A percentile compares a stretch with the other conserved stretches of the same genome.
Evolutionary conservation across 352 stramenopile species (phyloP).

Genomic region (Phytophthora parvispora): DNA sequence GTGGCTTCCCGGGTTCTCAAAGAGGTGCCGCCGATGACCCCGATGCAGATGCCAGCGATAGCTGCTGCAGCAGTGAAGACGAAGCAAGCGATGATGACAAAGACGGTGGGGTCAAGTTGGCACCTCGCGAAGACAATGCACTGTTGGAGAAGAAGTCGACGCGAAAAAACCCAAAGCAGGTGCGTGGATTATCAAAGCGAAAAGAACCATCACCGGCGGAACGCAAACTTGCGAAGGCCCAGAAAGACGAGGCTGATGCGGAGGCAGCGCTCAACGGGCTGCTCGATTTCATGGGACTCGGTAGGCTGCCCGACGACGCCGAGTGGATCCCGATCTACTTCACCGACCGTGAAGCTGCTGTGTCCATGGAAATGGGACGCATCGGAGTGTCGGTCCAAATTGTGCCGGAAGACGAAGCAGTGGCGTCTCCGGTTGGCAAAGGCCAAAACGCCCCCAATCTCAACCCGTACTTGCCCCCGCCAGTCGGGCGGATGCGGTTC

Average conservation of each 20-base stretch:
- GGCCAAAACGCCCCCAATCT: constrained; percentile 90
- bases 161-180: not conserved
- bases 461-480: constrained; percentile 92
- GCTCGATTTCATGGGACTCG: constrained; percentile 80
- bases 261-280: constrained; percentile 72
- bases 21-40: not conserved
- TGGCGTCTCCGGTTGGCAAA: constrained; percentile 76
- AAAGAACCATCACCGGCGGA: constrained; percentile 18
- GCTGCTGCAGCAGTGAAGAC: constrained; percentile 23
- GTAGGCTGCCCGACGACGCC: constrained; percentile 75
- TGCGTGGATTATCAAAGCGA: not conserved
- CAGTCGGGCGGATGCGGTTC: constrained; percentile 87
- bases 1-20: not conserved
- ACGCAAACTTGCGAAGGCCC: constrained; percentile 34
- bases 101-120: not conserved
- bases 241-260: constrained; percentile 65
- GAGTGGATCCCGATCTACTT: constrained; percentile 86
- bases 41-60: not conserved
- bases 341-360: constrained; percentile 71
- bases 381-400: constrained; percentile 83
- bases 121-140: constrained; percentile 49
- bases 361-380: constrained; percentile 75
- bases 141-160: constrained; percentile 34
- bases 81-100: constrained; percentile 27
- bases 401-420: constrained; percentile 86